phyloP scores from a whole-genome alignment of 1,139 yeast genomes.

The Magnusiomyces magnusii region DNA sequence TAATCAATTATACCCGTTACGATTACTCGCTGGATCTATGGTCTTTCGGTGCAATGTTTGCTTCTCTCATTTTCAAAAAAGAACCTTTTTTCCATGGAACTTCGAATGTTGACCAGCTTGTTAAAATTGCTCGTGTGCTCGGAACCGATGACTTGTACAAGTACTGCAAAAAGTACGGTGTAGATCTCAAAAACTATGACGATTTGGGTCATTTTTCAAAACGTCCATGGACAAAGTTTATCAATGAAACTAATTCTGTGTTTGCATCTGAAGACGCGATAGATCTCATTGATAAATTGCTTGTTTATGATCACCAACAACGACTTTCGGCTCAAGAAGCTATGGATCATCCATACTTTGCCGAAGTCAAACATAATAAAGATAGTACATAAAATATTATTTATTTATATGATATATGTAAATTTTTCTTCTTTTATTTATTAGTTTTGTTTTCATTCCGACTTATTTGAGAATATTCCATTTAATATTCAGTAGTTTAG shows the following conservation, averaged over 20 bases:
- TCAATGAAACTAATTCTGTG: constrained; percentile 60
- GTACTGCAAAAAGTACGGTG: constrained; percentile 64
- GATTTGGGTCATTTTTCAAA: constrained; percentile 64
- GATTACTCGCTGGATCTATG: constrained; percentile 90
- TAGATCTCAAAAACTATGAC: constrained; percentile 71
- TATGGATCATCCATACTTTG: constrained; percentile 69
- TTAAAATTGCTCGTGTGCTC: constrained; percentile 80
- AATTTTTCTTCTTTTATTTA: too few relatives aligned
- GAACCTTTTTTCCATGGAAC: constrained; percentile 96
- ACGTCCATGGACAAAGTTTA: constrained; percentile 74
- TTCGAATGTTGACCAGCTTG: constrained; percentile 87
- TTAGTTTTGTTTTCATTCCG: neutral
- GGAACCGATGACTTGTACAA: constrained; percentile 74
- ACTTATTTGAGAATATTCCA: constrained; percentile 2
- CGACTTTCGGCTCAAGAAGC: constrained; percentile 90
- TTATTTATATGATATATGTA: too few relatives aligned
- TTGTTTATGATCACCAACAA: constrained; percentile 82
- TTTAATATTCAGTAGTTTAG: neutral
- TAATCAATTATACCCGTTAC: constrained; percentile 79
- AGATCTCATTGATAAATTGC: constrained; percentile 67
- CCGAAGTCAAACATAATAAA: too few relatives aligned
- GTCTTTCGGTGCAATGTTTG: constrained; percentile 95
- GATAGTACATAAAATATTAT: too few relatives aligned
- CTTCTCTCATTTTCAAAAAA: constrained; percentile 90
- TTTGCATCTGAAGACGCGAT: constrained; percentile 60